phyloP scores from a whole-genome alignment of 345 rosid genomes.

The Gossypium turneri region DNA sequence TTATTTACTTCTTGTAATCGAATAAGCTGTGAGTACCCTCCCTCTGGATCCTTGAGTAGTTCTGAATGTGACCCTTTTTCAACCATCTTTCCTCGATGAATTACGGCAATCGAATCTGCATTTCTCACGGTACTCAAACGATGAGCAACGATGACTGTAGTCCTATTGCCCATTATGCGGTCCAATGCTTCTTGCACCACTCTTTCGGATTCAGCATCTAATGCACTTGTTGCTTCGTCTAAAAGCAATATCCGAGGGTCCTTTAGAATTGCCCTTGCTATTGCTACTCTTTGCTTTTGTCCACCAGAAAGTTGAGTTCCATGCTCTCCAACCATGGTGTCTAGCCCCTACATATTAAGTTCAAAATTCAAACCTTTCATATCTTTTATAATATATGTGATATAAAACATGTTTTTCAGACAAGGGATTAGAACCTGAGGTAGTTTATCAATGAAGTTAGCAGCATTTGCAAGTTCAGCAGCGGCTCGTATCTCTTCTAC shows the following conservation, averaged over 20 bases:
- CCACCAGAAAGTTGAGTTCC: too few species aligned
- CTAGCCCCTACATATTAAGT: constrained; percentile 43
- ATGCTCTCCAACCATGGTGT: constrained; percentile 46
- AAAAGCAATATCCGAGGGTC: too few species aligned
- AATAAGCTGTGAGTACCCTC: constrained; percentile 80
- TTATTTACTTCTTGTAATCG: constrained; percentile 61
- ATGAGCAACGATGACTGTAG: constrained; percentile 85
- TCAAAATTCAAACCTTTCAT: background rate
- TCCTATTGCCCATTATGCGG: constrained; percentile 65
- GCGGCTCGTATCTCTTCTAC: constrained; percentile 59
- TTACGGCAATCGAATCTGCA: constrained; percentile 71
- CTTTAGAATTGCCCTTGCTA: too few species aligned
- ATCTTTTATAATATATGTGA: background rate
- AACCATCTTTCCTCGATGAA: constrained; percentile 69
- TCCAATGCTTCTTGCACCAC: constrained; percentile 79
- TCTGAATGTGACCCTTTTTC: constrained; percentile 79
- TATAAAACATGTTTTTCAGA: too few species aligned
- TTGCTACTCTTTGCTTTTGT: too few species aligned
- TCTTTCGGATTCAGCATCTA: constrained; percentile 82
- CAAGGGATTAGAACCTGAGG: background rate
- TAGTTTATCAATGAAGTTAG: constrained; percentile 59
- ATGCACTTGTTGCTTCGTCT: constrained; percentile 72
- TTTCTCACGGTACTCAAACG: constrained; percentile 72
- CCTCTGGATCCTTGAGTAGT: constrained; percentile 61
- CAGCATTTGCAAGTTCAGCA: constrained; percentile 69